phyloP scores from a whole-genome alignment of 2,329 filamentous ascomycete genomes.

The Neopestalotiopsis sp. region DNA sequence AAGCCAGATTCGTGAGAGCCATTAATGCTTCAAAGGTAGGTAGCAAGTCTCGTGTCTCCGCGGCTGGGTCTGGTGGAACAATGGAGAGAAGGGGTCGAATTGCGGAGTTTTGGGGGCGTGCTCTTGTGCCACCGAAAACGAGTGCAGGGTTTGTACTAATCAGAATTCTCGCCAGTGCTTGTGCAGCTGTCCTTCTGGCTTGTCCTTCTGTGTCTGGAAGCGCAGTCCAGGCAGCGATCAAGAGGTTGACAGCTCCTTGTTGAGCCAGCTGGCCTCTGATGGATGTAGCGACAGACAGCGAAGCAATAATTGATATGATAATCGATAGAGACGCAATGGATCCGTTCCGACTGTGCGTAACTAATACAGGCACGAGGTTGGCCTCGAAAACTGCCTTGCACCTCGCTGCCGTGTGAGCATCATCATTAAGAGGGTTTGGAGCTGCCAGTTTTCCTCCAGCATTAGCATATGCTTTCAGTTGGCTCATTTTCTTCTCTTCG shows the following conservation, averaged over 20 bases:
- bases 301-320: conserved; percentile 77
- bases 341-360: conserved; percentile 75
- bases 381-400: conserved; percentile 82
- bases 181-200: conserved; percentile 68
- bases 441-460: conserved; percentile 71
- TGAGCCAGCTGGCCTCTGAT: conserved; percentile 84
- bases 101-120: conserved; percentile 77
- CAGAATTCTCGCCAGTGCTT: conserved; percentile 82
- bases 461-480: conserved; percentile 94
- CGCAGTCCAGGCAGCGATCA: conserved; percentile 73
- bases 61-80: conserved; percentile 67
- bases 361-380: conserved; percentile 77
- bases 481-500: conserved; percentile 88
- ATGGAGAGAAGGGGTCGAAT: conserved; percentile 82
- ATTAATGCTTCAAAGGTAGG: conserved; percentile 90
- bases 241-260: conserved; percentile 88
- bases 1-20: conserved; percentile 92
- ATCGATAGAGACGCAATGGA: conserved; percentile 75
- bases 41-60: conserved; percentile 76
- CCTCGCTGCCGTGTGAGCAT: conserved; percentile 75
- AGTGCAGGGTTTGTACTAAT: conserved; percentile 86
- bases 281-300: conserved; percentile 75
- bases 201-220: conserved; percentile 58
- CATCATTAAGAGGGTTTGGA: conserved; percentile 74
- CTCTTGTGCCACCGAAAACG: conserved; percentile 80